Base-by-base conservation (phyloP, 345 rosid genomes). In the Brassica nigra region DNA sequence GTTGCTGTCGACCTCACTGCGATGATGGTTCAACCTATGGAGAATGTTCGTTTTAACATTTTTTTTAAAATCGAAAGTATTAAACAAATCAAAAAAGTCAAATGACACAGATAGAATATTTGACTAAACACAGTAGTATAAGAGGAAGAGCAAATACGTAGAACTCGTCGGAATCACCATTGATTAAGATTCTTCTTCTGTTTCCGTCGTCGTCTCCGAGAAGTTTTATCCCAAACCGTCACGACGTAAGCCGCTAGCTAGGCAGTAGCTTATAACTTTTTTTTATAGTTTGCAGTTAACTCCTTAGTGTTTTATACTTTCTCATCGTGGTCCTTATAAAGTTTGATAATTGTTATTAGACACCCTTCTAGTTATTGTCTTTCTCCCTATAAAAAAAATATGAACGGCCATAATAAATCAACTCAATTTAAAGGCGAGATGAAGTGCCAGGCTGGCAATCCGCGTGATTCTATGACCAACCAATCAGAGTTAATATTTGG, bases 361-460 rank as follows among this genome's bases (percentile, higher is more conserved):
- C 3, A 44, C 52, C 52, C 15, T 42, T 42, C 49, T 37, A 37
- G 42, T 37, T 37, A 37, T 9, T 37, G 44, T 37, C 12, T 11
- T 12, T 44, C 52, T 44, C 52, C 3, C 52, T 12, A 11, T 44
- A 11, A 3, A 8, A 7, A 44, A 44, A 44, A 73, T 49, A 44
- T 72, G 68, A 20, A 66, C 81, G 73, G 36, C 68, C 10, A 29
- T 0, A 62, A 6, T 30, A 55, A 4, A 65, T 10, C 64, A 3
- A 42, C 12, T 14, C 5, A 6, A 8, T 49, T n/a, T 69, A 0
- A 63, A 52, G 62, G 66, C 70, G 5, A 20, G 30, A 64, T n/a
- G 59, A 5, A 28, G 3, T 1, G 77, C 86, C 88, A 84, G 31
- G 84, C 5, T 76, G 81, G 74, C 82, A 2, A 86, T 88, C 90